These are phyloP conservation scores for Zalerion maritima DNA, from an alignment of 495 filamentous ascomycete genomes.

Conservation along the genomic window DNA sequence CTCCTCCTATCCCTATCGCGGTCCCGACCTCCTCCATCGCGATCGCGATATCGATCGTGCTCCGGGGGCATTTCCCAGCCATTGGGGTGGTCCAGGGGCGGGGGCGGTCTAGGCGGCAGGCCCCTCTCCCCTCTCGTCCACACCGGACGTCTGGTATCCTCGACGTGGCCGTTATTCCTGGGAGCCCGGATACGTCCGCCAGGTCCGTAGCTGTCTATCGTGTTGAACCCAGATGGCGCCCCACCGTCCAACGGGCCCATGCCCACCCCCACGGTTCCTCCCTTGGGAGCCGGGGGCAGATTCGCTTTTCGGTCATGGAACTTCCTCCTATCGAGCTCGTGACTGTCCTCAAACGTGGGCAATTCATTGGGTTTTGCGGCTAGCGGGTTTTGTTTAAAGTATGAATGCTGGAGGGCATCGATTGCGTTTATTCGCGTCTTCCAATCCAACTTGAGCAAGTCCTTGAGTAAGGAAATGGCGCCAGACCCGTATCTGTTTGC, in stretches of 20 bases:
- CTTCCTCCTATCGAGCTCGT: constrained; percentile 85
- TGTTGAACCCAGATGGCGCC: constrained; percentile 29
- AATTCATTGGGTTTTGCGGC: constrained; percentile 71
- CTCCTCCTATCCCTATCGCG: constrained; percentile 14
- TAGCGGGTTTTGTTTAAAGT: constrained; percentile 66
- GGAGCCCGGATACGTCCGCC: constrained; percentile 9
- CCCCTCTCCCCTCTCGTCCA: constrained; percentile 32
- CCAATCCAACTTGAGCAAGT: constrained; percentile 84
- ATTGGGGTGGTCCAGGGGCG: constrained; percentile 19
- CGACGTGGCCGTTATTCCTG: constrained; percentile 21
- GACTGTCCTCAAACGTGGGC: constrained; percentile 81
- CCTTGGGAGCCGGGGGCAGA: constrained; percentile 78
- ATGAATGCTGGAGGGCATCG: constrained; percentile 84
- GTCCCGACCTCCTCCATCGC: constrained; percentile 19
- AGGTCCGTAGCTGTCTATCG: constrained; percentile 29
- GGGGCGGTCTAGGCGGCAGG: constrained; percentile 30
- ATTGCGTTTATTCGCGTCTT: constrained; percentile 78
- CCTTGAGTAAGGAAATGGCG: constrained; percentile 65
- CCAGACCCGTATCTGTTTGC: constrained; percentile 26
- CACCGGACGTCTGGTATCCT: constrained; percentile 26
- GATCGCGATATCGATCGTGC: constrained; percentile 22
- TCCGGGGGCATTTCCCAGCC: constrained; percentile 24
- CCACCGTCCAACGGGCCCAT: constrained; percentile 44
- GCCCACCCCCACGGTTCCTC: constrained; percentile 69
- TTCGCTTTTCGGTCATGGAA: constrained; percentile 65